Conservation (phyloP, 2,329 filamentous ascomycete genomes). For the Xylariales sp. region DNA sequence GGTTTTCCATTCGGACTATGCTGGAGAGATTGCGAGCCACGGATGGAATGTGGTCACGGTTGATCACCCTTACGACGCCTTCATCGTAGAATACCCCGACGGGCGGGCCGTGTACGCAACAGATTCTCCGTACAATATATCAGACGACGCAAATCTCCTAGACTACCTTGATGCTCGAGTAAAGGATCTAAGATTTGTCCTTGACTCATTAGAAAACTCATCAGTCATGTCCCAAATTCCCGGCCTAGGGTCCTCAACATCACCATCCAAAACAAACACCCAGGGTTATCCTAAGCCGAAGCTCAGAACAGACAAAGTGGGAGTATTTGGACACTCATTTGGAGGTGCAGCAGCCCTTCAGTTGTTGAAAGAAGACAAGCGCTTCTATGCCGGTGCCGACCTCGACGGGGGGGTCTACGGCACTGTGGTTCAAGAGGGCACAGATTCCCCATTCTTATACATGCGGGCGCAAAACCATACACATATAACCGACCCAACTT, state of each 20-base stretch:
- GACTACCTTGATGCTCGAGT: slow-evolving; percentile 48
- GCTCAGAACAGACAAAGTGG: slow-evolving; percentile 46
- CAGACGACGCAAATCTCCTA: not conserved
- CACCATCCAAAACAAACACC: not conserved
- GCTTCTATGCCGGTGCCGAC: slow-evolving; percentile 54
- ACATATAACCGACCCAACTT: slow-evolving; percentile 27
- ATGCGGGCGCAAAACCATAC: slow-evolving; percentile 33
- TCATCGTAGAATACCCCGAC: slow-evolving; percentile 60
- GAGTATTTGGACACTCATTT: slow-evolving; percentile 55
- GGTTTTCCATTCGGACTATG: slow-evolving; percentile 57
- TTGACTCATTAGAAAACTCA: slow-evolving; percentile 48
- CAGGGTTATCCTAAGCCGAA: slow-evolving; percentile 45
- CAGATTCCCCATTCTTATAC: slow-evolving; percentile 37
- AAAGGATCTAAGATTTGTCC: slow-evolving; percentile 53
- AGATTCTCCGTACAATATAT: slow-evolving; percentile 36
- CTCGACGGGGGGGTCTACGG: slow-evolving; percentile 54
- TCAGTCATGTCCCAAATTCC: slow-evolving; percentile 47
- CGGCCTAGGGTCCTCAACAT: slow-evolving; percentile 45
- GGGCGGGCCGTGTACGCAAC: slow-evolving; percentile 48
- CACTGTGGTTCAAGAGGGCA: slow-evolving; percentile 26
- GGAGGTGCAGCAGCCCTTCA: slow-evolving; percentile 54
- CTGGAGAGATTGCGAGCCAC: slow-evolving; percentile 58
- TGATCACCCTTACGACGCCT: slow-evolving; percentile 61
- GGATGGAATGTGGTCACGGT: slow-evolving; percentile 60
- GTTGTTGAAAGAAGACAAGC: slow-evolving; percentile 42